phyloP scores from a whole-genome alignment of 2,329 filamentous ascomycete species.

The Thielaviopsis musarum region DNA sequence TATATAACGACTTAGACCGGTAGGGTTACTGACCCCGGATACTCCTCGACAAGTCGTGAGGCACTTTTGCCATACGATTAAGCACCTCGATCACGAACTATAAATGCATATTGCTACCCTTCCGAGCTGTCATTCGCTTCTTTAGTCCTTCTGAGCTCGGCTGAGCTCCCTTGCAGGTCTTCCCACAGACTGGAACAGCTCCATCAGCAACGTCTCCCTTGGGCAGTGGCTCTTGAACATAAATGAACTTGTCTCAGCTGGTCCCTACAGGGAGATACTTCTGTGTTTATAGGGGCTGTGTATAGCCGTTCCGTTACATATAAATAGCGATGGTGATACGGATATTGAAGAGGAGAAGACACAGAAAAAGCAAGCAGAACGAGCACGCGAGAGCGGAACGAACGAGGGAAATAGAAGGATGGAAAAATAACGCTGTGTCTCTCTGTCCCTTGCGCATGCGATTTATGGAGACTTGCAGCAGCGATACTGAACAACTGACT shows the following conservation, averaged over 20 bases:
- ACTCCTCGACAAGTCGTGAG: neutral
- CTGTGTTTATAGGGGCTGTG: neutral
- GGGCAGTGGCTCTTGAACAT: too few species aligned
- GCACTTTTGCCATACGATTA: neutral
- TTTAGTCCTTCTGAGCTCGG: neutral
- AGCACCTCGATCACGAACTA: neutral
- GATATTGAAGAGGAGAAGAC: neutral
- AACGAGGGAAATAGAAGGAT: neutral
- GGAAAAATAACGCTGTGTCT: too few species aligned
- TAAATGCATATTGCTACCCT: neutral
- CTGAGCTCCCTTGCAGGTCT: neutral
- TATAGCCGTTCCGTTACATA: too few species aligned
- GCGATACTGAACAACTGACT: too few species aligned
- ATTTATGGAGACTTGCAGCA: too few species aligned
- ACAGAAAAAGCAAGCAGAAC: neutral
- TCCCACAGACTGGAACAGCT: too few species aligned
- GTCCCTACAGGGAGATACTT: neutral
- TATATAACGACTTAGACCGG: neutral
- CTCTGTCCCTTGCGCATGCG: too few species aligned
- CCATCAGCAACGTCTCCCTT: too few species aligned
- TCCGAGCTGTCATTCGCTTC: neutral
- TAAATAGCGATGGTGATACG: too few species aligned
- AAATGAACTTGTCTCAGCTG: neutral
- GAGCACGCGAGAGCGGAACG: neutral
- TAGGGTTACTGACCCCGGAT: neutral